Evolutionary conservation across 352 stramenopile genomes (phyloP), one percentile per base, ranked within the genome.

Genomic region (Globisporangium uncinulatum): DNA sequence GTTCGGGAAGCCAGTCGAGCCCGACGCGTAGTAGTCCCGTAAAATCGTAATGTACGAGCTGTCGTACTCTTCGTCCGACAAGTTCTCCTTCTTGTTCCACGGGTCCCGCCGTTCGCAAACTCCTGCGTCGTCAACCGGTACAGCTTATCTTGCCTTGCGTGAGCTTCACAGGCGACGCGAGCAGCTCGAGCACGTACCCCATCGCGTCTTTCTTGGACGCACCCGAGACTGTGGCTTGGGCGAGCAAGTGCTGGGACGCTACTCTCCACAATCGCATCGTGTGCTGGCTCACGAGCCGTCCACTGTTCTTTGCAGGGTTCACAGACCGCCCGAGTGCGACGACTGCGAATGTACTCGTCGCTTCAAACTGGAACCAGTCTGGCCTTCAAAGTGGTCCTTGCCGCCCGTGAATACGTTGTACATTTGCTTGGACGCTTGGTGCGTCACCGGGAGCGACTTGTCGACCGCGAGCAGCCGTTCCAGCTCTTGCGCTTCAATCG

Each of bases 331-430:
- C 86, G 14, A 95, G 62, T 6, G 83, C 86, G 19, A 93, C 73
- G 49, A 95, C 83, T 29, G 63, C 72, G 63, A 95, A 95, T 0
- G 76, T 87, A 45, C 83, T 90, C 4, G 70, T 87, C 7, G 86
- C 83, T 66, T 95, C 86, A 65, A 95, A 95, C 55, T 95, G 86
- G 49, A 95, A 95, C 86, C 86, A 57, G 94, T 95, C 57, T 95
- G 86, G 0, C 86, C 86, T 62, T 95, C 86, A 54, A 95, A 95
- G 69, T 95, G 86, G 37, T 95, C 86, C 56, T 95, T 95, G 61
- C 92, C 83, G 10, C 86, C 86, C 0, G 82, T 84, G 56, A 95
- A 95, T 24, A 94, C 82, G 36, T 95, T 95, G 63, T 95, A 89
- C 48, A 94, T 72, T n/a, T 81, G 71, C 52, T 90, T 91, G 3